A percentile compares a stretch with the other conserved stretches of the same genome.
Conservation (phyloP, 148 eudicot species). For the Camellia sinensis region DNA sequence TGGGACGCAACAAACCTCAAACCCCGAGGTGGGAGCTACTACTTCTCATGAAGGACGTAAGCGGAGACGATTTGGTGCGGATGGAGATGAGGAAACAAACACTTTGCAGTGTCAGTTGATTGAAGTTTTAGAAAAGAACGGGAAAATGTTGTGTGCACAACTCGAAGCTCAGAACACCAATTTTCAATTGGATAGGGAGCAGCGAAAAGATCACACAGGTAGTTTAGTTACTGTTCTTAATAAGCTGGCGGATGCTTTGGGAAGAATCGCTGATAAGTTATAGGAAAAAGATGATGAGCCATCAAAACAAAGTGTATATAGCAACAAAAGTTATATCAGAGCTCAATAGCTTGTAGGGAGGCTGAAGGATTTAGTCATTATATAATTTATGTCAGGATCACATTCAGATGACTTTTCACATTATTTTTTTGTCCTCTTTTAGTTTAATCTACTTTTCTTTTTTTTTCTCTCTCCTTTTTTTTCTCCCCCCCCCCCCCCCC, state of each 20-base stretch:
- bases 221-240: conserved; percentile 66
- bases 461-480: background rate
- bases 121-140: conserved; percentile 66
- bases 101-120: conserved; percentile 44
- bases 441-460: background rate
- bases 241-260: conserved; percentile 85
- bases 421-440: background rate
- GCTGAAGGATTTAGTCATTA: conserved; percentile 14
- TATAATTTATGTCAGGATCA: conserved; percentile 7
- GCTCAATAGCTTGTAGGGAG: conserved; percentile 11
- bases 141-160: conserved; percentile 55
- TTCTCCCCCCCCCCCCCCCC: no score
- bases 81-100: conserved; percentile 33
- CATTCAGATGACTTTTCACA: background rate
- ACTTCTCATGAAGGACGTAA: conserved; percentile 52
- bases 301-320: conserved; percentile 18
- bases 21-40: conserved; percentile 41
- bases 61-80: conserved; percentile 45
- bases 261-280: conserved; percentile 88
- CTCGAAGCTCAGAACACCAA: conserved; percentile 75
- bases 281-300: conserved; percentile 25
- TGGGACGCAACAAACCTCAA: conserved; percentile 36
- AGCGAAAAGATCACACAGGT: conserved; percentile 58
- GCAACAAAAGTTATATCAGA: background rate
- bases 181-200: conserved; percentile 64